Evolutionary conservation across 2,329 filamentous ascomycete species (phyloP).

Genomic region (Hirsutella minnesotensis): DNA sequence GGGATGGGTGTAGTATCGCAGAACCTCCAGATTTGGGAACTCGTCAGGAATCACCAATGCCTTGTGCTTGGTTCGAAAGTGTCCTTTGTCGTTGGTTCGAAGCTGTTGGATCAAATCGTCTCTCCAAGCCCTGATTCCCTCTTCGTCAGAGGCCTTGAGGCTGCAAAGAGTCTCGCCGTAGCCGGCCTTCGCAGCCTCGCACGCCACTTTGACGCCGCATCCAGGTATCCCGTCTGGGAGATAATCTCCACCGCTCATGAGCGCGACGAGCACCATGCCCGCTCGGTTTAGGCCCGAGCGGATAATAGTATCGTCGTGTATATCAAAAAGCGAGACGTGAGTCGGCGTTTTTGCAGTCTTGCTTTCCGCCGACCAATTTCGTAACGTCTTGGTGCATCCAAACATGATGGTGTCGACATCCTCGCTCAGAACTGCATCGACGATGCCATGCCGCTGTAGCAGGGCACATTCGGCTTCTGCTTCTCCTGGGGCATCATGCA

Average conservation of each 20-base stretch:
- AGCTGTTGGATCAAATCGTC: slow-evolving; percentile 63
- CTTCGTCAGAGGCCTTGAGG: slow-evolving; percentile 46
- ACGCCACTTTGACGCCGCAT: slow-evolving; percentile 79
- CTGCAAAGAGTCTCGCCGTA: slow-evolving; percentile 68
- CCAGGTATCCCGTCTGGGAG: slow-evolving; percentile 76
- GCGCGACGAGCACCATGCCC: slow-evolving; percentile 85
- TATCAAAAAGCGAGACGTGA: slow-evolving; percentile 74
- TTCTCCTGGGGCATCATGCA: slow-evolving; percentile 83
- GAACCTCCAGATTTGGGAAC: slow-evolving; percentile 69
- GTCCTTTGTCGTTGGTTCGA: slow-evolving; percentile 68
- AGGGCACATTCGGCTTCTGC: slow-evolving; percentile 93
- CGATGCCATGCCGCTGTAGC: slow-evolving; percentile 67
- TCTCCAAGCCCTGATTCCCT: slow-evolving; percentile 57
- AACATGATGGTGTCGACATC: slow-evolving; percentile 99
- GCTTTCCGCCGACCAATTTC: slow-evolving; percentile 72
- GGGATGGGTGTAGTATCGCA: slow-evolving; percentile 82
- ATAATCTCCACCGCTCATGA: slow-evolving; percentile 96
- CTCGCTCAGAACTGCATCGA: slow-evolving; percentile 89
- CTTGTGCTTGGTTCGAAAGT: slow-evolving; percentile 67
- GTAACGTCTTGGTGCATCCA: slow-evolving; percentile 65
- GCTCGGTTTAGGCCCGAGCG: slow-evolving; percentile 60
- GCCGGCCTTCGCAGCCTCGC: slow-evolving; percentile 78
- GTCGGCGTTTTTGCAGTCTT: slow-evolving; percentile 59
- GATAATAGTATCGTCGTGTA: slow-evolving; percentile 35
- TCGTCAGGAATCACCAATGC: slow-evolving; percentile 62